These are phyloP conservation scores for Parafenestella ontariensis DNA, from an alignment of 2,329 filamentous ascomycete species.

Conservation along the genomic window DNA sequence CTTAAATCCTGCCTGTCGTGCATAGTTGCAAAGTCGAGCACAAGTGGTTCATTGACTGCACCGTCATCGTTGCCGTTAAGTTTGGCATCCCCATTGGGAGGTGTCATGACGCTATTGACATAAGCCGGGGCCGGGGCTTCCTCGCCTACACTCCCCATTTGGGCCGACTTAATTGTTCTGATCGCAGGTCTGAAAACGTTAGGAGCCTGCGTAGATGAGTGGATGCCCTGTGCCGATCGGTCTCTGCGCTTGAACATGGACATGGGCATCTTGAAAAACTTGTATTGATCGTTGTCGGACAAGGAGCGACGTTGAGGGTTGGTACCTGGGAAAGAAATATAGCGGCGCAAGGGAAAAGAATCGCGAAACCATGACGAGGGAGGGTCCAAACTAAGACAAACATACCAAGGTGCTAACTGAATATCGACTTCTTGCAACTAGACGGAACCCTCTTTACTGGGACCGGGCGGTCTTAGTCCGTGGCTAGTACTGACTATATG, in stretches of 20 bases:
- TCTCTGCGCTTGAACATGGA: constrained; percentile 42
- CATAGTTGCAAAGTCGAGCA: constrained; percentile 39
- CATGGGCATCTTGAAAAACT: constrained; percentile 8
- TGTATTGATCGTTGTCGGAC: background rate
- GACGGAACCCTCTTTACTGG: background rate
- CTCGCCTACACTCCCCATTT: constrained; percentile 34
- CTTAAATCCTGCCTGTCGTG: constrained; percentile 27
- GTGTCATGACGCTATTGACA: constrained; percentile 40
- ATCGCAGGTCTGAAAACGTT: constrained; percentile 26
- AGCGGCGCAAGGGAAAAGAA: constrained; percentile 9
- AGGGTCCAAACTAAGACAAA: constrained; percentile 23
- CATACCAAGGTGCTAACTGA: constrained; percentile 22
- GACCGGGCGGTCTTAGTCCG: constrained; percentile 9
- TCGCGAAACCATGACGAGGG: constrained; percentile 27
- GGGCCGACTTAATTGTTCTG: constrained; percentile 27
- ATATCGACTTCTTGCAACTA: constrained; percentile 1
- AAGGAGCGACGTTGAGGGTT: constrained; percentile 5
- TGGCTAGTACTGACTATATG: constrained; percentile 5
- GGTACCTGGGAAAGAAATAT: constrained; percentile 1
- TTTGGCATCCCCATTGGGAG: constrained; percentile 21
- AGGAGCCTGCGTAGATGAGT: constrained; percentile 31
- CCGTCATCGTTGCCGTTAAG: constrained; percentile 22
- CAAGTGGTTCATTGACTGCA: constrained; percentile 39
- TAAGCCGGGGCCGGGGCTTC: constrained; percentile 18
- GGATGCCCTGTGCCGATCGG: constrained; percentile 39